Evolutionary conservation across 176 grass and related monocot genomes (phyloP), one percentile per base, ranked within the genome.

Genomic region (Areca catechu): DNA sequence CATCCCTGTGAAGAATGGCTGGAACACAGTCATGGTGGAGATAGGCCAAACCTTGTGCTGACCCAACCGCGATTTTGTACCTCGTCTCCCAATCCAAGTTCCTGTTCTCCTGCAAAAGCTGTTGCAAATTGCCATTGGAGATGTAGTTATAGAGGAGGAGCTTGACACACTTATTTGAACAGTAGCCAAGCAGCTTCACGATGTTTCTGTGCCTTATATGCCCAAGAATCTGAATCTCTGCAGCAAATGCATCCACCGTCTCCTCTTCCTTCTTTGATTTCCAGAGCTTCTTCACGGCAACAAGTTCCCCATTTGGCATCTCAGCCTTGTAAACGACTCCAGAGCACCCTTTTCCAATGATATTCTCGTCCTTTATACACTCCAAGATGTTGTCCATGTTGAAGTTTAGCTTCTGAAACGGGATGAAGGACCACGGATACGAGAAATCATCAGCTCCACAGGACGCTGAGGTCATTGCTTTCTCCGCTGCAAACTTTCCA

Each of bases 131-230:
- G 22, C 93, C 93, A 48, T 98, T 92, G 2, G 93, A 71, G 16
- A 98, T 79, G 66, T 98, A 98, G 73, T 98, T 98, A 81, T 98
- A 98, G 53, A 98, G 78, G 19, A 98, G 68, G 50, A 98, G 87
- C 62, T 88, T 98, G 24, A 85, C 81, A 56, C 69, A 85, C 68
- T 82, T 98, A 66, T 98, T 98, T 1, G 93, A 98, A 59, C 93
- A 98, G 67, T 98, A 98, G 1, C 93, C 93, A 0, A 92, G 81
- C 59, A 98, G 73, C 50, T 85, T 98, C 19, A 98, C 83, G 47
- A 98, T 98, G 76, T 98, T 98, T 17, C 87, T 75, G 78, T 98
- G 93, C 78, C 87, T 91, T 60, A 98, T 98, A 58, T 88, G 87
- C 20, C 93, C 93, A 17, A 98, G 20, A 47, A 90, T 98, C 71